Evolutionary conservation across 139 green algal species (phyloP).

Genomic region (Chlorella vulgaris): DNA sequence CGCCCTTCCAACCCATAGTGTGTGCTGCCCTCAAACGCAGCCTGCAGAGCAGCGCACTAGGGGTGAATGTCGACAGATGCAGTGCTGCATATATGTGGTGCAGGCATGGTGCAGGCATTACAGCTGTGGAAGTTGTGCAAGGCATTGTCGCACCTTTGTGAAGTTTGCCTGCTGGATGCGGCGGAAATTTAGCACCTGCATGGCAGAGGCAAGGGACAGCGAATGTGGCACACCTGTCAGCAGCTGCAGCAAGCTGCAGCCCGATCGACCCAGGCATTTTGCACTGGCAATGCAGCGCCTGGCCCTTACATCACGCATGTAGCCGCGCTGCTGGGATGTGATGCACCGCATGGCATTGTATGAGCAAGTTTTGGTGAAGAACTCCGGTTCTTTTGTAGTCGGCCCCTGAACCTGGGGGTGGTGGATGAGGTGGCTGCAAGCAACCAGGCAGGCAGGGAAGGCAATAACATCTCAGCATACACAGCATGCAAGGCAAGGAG

Average conservation of each 20-base stretch:
- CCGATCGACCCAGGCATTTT: not conserved
- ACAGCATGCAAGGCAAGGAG: not conserved
- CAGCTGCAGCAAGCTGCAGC: not conserved
- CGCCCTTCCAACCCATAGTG: constrained; percentile 19
- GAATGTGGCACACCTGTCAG: not conserved
- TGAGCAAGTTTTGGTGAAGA: constrained; percentile 1
- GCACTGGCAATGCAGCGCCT: not conserved
- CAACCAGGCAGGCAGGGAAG: not conserved
- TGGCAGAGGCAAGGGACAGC: not conserved
- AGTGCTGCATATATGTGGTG: too few species aligned
- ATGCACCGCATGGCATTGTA: constrained; percentile 21
- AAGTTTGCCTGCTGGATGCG: not conserved
- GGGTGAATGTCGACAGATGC: too few species aligned
- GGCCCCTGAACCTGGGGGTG: constrained; percentile 1
- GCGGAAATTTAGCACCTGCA: constrained; percentile 1
- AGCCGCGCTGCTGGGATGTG: not conserved
- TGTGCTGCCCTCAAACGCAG: constrained; percentile 25
- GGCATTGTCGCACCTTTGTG: too few species aligned
- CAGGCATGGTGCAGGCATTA: too few species aligned
- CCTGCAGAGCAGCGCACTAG: not conserved
- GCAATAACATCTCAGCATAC: not conserved
- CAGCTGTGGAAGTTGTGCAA: too few species aligned
- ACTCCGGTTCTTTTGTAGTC: constrained; percentile 20
- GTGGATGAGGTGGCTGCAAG: constrained; percentile 1
- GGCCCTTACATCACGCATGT: constrained; percentile 7